Base-by-base conservation (phyloP, 1,284 basidiomycete species). In the Paramarasmius palmivorus region DNA sequence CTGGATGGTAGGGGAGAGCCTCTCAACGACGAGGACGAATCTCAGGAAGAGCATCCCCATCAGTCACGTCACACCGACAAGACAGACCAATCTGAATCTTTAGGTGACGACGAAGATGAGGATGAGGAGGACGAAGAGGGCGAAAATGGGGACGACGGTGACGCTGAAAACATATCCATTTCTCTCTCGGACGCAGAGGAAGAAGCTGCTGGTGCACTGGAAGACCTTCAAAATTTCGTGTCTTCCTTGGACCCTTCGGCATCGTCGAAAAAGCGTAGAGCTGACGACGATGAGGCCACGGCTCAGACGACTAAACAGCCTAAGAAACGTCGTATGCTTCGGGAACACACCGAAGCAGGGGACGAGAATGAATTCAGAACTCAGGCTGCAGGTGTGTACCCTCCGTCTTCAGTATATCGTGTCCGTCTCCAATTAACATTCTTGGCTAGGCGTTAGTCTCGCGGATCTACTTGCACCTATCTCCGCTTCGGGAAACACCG, bases 341-440 rank as follows among this genome's bases (percentile, higher is more conserved):
- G 81, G 53, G 93, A 95, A 62, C 78, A 78, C 39, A 90, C 86
- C 2, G 88, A 92, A 65, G 83, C 82, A 26, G 88, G 90, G 2
- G 77, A 77, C 26, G 92, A 94, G 69, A 85, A 80, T 61, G 89
- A 90, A 62, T 92, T 90, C 62, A 77, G 81, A 17, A 78, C 79
- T 42, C 72, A 74, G 55, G 63, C 74, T 45, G 66, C 73, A 58
- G 78, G 86, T 86, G 61, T 19, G 59, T 68, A 3, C 17, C 15
- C 22, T 42, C 9, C 15, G 39, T 48, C 36, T 56, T 52, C 26
- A 37, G 25, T 53, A 15, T 6, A 17, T 17, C 22, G 26, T 23
- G 20, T 40, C 32, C 35, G 17, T 50, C 14, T 22, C 50, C 47
- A 44, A 44, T 40, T n/a, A 48, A 39, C 19, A 5, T 10, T 39